A percentile compares a stretch with the other conserved stretches of the same genome.
These are phyloP conservation scores for Prototheca cutis DNA, from an alignment of 163 green algal genomes.

Conservation along the genomic window DNA sequence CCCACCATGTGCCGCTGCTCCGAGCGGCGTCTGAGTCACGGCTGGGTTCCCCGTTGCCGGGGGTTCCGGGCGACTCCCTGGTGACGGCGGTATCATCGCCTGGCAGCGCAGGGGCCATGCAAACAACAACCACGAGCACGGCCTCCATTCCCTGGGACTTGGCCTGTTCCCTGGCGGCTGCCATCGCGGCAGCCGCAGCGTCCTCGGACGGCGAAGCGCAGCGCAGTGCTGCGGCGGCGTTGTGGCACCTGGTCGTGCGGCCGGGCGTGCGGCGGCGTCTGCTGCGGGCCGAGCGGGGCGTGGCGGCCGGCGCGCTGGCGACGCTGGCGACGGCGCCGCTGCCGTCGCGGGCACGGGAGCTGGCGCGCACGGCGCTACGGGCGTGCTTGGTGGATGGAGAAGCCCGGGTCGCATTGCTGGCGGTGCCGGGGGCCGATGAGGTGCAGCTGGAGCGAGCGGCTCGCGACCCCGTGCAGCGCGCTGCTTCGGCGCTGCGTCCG, in stretches of 20 bases:
- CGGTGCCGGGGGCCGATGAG: too few species aligned
- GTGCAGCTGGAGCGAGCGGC: conserved; percentile 6
- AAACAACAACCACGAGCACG: too few species aligned
- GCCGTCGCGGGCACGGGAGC: conserved; percentile 3
- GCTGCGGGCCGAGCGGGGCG: conserved; percentile 18
- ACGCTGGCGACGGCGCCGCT: conserved; percentile 4
- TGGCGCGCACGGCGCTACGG: conserved; percentile 10
- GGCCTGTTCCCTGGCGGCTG: conserved; percentile 4
- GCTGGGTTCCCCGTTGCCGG: too few species aligned
- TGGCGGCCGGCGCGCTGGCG: conserved; percentile 8
- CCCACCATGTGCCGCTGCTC: too few species aligned
- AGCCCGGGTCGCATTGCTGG: neutral
- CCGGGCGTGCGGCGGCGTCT: conserved; percentile 6
- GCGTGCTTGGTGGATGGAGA: conserved; percentile 3
- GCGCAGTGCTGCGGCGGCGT: conserved; percentile 7
- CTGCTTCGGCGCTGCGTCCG: too few species aligned
- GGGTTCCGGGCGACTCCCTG: too few species aligned
- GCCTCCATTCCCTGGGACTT: too few species aligned
- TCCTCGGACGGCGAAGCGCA: conserved; percentile 1
- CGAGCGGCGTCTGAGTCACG: too few species aligned
- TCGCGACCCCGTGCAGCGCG: too few species aligned
- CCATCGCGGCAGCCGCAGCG: neutral
- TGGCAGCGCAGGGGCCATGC: too few species aligned
- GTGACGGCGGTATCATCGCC: too few species aligned
- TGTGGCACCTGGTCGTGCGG: conserved; percentile 23